Base-by-base conservation (phyloP, 1,284 basidiomycete genomes). In the Earliella scabrosa region DNA sequence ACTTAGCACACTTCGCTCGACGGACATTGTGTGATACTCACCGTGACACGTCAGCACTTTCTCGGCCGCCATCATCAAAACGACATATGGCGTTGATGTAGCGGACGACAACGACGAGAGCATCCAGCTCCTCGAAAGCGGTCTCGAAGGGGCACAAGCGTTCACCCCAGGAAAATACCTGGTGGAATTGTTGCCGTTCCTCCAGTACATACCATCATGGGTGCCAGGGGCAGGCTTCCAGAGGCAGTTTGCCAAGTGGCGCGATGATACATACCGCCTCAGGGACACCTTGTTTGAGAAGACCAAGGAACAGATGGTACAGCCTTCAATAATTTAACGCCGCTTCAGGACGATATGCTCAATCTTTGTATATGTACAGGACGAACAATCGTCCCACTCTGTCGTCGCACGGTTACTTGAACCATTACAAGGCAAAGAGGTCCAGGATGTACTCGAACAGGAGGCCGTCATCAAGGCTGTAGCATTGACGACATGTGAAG, bases 61-160 rank as follows among this genome's bases (percentile, higher is more conserved):
- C n/a, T 49, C 55, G 9, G 45, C 51, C 11, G 39, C 58, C 20
- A 56, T 56, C 20, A 26, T 65, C 24, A 53, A 44, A 24, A 51
- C 59, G 32, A 45, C 45, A 13, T 66, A 66, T 34, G 64, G 60
- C 2, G 35, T 58, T 18, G 43, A 58, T 4, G 31, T 63, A 14
- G 32, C 32, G 8, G 51, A 46, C 14, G 53, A 46, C 2, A 39
- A 50, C 11, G 64, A 65, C 45, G 43, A 44, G 13, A 44, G 52
- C 26, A 48, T 63, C 43, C 31, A 18, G 1, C 32, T 55, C 31
- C 52, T 58, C 4, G 62, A 59, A 21, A 45, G 43, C 8, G 47
- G 53, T 1, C 13, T 64, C 9, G 32, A 23, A 2, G 50, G 29
- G 20, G 26, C 60, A 9, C 46, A 45, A 16, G 50, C 52, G 14